Evolutionary conservation across 345 rosid species (phyloP).

Genomic region (Draba incana): DNA sequence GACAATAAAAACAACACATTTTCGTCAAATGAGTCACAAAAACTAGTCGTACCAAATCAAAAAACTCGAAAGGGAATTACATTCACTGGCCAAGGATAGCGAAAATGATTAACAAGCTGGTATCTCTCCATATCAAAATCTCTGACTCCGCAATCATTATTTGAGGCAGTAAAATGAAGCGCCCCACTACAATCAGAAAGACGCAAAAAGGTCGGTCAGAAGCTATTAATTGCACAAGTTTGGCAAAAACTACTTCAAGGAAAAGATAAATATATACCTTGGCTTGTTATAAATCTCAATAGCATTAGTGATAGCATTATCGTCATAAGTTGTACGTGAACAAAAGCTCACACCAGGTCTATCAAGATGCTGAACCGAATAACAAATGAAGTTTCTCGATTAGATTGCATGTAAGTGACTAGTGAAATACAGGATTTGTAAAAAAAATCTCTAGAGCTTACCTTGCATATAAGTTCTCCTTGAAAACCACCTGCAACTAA

Average conservation of each 20-base stretch:
- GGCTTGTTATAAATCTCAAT: constrained; percentile 78
- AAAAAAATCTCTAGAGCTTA: constrained; percentile 22
- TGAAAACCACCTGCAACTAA: constrained; percentile 69
- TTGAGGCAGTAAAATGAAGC: constrained; percentile 75
- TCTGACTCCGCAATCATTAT: constrained; percentile 80
- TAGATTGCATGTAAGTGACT: not conserved
- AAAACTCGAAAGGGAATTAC: constrained; percentile 45
- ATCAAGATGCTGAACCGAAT: constrained; percentile 64
- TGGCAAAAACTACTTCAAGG: constrained; percentile 12
- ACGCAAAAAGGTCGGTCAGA: constrained; percentile 30
- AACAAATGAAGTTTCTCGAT: constrained; percentile 21
- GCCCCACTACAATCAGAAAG: constrained; percentile 58
- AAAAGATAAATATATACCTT: constrained; percentile 49
- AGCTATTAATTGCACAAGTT: constrained; percentile 5
- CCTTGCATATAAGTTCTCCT: constrained; percentile 70
- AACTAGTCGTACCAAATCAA: not conserved
- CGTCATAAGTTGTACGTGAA: constrained; percentile 87
- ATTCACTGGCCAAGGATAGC: constrained; percentile 79
- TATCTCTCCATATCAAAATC: constrained; percentile 88
- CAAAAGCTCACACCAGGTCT: constrained; percentile 90
- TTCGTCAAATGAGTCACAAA: not conserved
- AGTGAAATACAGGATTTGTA: constrained; percentile 1
- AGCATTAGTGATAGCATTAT: constrained; percentile 95
- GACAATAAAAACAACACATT: constrained; percentile 24
- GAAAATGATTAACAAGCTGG: constrained; percentile 59